phyloP scores from a whole-genome alignment of 2,329 filamentous ascomycete genomes.

The Hymenoscyphus albidus region DNA sequence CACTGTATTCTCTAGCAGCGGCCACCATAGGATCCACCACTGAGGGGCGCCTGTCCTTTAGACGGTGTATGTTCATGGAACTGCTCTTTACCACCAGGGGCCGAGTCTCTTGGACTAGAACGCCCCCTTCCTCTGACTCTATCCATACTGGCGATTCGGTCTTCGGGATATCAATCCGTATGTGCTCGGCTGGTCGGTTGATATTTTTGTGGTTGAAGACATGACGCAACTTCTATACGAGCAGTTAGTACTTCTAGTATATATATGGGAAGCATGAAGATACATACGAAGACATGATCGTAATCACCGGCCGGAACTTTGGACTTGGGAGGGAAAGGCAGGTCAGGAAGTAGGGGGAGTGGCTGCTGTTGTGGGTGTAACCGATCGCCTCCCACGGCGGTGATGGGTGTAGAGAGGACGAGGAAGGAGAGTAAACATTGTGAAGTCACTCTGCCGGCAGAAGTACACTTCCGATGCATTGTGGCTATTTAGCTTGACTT shows the following conservation, averaged over 20 bases:
- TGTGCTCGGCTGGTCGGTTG: constrained; percentile 71
- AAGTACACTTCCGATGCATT: constrained; percentile 42
- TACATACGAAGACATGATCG: constrained; percentile 51
- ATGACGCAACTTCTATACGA: constrained; percentile 65
- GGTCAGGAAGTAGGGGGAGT: constrained; percentile 28
- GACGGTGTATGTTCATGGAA: constrained; percentile 68
- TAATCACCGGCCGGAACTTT: constrained; percentile 41
- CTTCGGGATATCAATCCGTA: constrained; percentile 65
- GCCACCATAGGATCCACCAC: constrained; percentile 77
- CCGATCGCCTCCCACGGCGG: constrained; percentile 34
- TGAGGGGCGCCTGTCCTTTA: constrained; percentile 72
- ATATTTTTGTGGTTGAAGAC: constrained; percentile 90
- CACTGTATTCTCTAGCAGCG: constrained; percentile 64
- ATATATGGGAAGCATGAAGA: not conserved
- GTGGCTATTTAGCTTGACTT: not conserved
- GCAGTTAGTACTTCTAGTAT: constrained; percentile 14
- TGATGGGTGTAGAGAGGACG: constrained; percentile 50
- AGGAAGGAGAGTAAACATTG: constrained; percentile 29
- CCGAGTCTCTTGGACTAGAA: constrained; percentile 47
- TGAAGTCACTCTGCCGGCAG: constrained; percentile 60
- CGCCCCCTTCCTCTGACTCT: constrained; percentile 52
- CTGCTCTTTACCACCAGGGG: constrained; percentile 60
- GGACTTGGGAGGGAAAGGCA: constrained; percentile 40
- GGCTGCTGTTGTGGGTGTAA: constrained; percentile 35
- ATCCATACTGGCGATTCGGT: constrained; percentile 55